Evolutionary conservation across 1,284 basidiomycete genomes (phyloP), one percentile per base, ranked within the genome.

Genomic region (Ganoderma multipileum): DNA sequence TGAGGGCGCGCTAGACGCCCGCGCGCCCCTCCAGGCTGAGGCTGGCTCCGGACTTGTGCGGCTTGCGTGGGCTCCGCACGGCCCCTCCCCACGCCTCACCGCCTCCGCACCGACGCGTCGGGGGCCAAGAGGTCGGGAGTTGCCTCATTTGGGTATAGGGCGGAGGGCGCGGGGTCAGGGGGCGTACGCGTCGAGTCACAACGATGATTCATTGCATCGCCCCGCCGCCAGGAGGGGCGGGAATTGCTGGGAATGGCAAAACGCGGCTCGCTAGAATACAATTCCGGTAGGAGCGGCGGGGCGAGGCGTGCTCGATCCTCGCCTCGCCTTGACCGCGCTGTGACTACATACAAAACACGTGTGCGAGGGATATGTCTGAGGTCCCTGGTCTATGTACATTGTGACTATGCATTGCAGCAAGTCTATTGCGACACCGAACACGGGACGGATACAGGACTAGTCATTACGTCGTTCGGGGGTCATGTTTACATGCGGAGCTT

Each of bases 401-500:
- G 47, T 50, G 47, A 26, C 23, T 50, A 23, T 26, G 47, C 23
- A 12, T 50, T 26, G 47, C 47, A n/a, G n/a, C n/a, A n/a, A n/a
- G n/a, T n/a, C n/a, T n/a, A n/a, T n/a, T n/a, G n/a, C n/a, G n/a
- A n/a, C n/a, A n/a, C n/a, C n/a, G n/a, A n/a, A n/a, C n/a, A n/a
- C n/a, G n/a, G n/a, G n/a, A n/a, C n/a, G n/a, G n/a, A n/a, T 7
- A 23, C 44, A 8, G n/a, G 52, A 2, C 28, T 33, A 30, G 52
- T 55, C 52, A 20, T 55, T 55, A 8, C 52, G 33, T 18, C 26
- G 52, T 18, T 54, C 28, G 4, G 26, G 26, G 26, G 26, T 23
- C 47, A 4, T 2, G 30, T 30, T 81, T 84, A 89, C 81, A 89
- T 80, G 67, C 83, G 82, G 68, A 86, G 77, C 80, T 89, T 91